A percentile compares a stretch with the other conserved stretches of the same genome.
Conservation (phyloP, 306 rosid genomes). For the Malus domestica region ASM211411v1 NC_041803.1:16497001-16497500, state of each 20-base stretch:
- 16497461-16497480: too few species aligned
- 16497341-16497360: background rate
- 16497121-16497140: too few species aligned
- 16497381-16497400: background rate
- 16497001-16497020: background rate
- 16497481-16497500: background rate
- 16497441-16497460: too few species aligned
- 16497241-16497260: too few species aligned
- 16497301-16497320: background rate
- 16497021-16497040: conserved; percentile 3
- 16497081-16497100: background rate
- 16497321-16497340: background rate
- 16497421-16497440: background rate
- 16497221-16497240: too few species aligned
- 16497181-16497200: too few species aligned
- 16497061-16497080: background rate
- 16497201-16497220: too few species aligned
- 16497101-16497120: too few species aligned
- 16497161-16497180: too few species aligned
- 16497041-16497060: background rate
- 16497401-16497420: background rate
- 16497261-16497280: too few species aligned
- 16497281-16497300: too few species aligned
- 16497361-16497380: background rate
- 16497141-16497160: too few species aligned